These are phyloP conservation scores for Trichopus zeylanicus DNA, from an alignment of 116 monocot genomes.

Conservation along the genomic window DNA sequence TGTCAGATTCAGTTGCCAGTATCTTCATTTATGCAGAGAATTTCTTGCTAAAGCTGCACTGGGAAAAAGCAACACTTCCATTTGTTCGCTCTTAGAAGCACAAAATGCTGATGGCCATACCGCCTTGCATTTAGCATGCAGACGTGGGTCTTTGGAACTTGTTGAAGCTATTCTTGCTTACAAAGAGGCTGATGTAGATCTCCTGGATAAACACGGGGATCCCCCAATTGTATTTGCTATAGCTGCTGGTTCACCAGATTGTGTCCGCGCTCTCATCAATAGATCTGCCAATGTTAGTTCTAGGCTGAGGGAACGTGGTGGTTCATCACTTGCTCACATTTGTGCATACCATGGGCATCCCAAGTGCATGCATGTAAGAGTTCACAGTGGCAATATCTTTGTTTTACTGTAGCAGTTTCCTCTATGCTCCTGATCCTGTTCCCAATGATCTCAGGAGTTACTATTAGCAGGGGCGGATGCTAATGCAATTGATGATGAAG, in stretches of 20 bases:
- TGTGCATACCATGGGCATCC: constrained; percentile 95
- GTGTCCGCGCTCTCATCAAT: constrained; percentile 68
- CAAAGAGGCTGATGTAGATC: constrained; percentile 82
- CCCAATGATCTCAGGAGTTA: constrained; percentile 53
- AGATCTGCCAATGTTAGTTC: constrained; percentile 69
- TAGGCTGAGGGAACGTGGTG: constrained; percentile 50
- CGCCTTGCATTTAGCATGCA: constrained; percentile 85
- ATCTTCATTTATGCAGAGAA: constrained; percentile 34
- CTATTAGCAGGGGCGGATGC: constrained; percentile 90
- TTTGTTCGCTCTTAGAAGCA: constrained; percentile 76
- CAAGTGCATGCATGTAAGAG: constrained; percentile 89
- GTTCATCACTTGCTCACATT: constrained; percentile 79
- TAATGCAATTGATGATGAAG: constrained; percentile 90
- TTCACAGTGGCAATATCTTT: background rate
- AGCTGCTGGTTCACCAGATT: constrained; percentile 73
- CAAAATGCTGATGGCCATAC: constrained; percentile 86
- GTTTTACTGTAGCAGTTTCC: background rate
- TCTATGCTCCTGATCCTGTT: constrained; percentile 7
- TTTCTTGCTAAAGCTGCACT: constrained; percentile 62
- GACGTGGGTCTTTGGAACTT: constrained; percentile 71
- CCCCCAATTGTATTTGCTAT: constrained; percentile 94
- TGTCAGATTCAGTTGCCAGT: background rate
- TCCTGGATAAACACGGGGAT: constrained; percentile 79
- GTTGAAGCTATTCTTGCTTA: constrained; percentile 66
- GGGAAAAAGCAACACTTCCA: constrained; percentile 30